Evolutionary conservation across 2,329 filamentous ascomycete genomes (phyloP), one percentile per base, ranked within the genome.

Genomic region (Trichoderma koningiopsis): DNA sequence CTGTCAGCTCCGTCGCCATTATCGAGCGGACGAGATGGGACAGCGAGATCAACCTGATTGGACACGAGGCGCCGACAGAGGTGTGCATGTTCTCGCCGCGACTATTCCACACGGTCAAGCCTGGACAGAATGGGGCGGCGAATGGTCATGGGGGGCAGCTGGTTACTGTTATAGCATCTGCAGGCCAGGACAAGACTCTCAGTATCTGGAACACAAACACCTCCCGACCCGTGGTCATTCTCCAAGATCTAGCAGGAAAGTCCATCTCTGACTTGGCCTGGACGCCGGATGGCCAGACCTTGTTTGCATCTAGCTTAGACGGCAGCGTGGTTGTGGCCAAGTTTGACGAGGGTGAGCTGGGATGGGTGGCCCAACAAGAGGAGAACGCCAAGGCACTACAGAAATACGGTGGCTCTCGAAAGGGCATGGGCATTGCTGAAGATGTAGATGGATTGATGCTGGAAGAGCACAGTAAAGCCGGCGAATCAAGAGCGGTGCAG

Each of bases 201-300:
- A 97, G 93, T 76, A 91, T 99, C 47, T 99, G 96, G 96, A 98
- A 97, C 75, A 99, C 96, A 1, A 97, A 94, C 76, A 97, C 93
- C 29, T 94, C 96, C 0, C 86, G 96, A 27, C 96, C 96, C 0
- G 90, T 98, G 24, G 90, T 97, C 24, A 94, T 98, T 64, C 86
- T 94, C 11, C 93, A 97, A 77, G 95, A 98, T 75, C 81, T 99
- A 70, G 91, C 93, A 22, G 89, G 89, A 53, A 99, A 99, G 78
- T 92, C 96, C 0, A 95, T 99, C 72, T 96, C 94, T 1, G 96
- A 99, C 81, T 84, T 99, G 65, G 89, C 95, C 0, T 99, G 96
- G 96, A 92, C 91, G 5, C 96, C 96, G 0, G 93, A 97, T 78
- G 96, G 96, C 3, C 92, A 92, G 76, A 94, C 90, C 0, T 80